phyloP scores from a whole-genome alignment of 352 stramenopile species.

The Pythium chondricola region DNA sequence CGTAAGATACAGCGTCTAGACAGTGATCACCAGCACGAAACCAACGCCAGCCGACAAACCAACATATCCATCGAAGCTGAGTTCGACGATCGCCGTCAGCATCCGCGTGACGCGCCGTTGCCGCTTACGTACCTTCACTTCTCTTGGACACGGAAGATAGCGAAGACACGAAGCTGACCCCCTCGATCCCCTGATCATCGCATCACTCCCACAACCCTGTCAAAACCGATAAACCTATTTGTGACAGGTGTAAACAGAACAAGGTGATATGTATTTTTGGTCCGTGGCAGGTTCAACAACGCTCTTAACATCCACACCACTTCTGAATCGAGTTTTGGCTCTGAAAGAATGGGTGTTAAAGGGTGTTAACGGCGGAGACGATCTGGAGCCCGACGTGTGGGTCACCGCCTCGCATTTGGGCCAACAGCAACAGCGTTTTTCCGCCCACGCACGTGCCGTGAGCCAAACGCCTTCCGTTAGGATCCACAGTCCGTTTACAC shows the following conservation, averaged over 20 bases:
- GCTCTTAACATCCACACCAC: conserved; percentile 3
- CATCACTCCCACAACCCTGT: conserved; percentile 8
- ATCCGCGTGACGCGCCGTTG: too few relatives aligned
- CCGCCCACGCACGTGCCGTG: conserved; percentile 12
- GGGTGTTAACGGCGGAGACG: conserved; percentile 21
- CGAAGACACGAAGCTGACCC: conserved; percentile 20
- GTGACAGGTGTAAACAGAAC: not conserved
- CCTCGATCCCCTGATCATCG: conserved; percentile 8
- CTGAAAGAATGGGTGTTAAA: not conserved
- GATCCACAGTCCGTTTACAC: not conserved
- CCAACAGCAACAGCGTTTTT: not conserved
- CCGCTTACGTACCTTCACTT: too few relatives aligned
- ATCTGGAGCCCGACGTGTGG: conserved; percentile 17
- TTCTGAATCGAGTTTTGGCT: not conserved
- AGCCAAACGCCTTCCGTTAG: too few relatives aligned
- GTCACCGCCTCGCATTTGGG: conserved; percentile 9
- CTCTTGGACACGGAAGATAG: conserved; percentile 19
- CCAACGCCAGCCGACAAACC: not conserved
- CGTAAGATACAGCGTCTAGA: not conserved
- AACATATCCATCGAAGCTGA: not conserved
- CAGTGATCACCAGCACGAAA: not conserved
- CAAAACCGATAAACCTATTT: conserved; percentile 6
- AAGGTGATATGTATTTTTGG: not conserved
- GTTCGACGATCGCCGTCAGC: too few relatives aligned
- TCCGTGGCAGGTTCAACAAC: conserved; percentile 5